phyloP scores from a whole-genome alignment of 345 rosid genomes.

The Citrus cavaleriei region DNA sequence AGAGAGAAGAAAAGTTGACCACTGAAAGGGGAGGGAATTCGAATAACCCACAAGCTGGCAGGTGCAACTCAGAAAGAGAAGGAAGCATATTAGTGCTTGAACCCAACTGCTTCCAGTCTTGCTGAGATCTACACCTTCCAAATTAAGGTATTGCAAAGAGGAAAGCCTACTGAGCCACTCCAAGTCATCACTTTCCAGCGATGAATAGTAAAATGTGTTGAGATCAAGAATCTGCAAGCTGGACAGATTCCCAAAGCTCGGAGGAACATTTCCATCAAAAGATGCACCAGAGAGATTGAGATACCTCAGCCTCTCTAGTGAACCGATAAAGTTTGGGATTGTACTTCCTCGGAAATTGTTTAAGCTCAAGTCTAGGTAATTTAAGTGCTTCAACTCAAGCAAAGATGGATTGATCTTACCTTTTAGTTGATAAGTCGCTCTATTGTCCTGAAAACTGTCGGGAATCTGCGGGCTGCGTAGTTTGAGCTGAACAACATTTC shows the following conservation, averaged over 20 bases:
- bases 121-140: slow-evolving; percentile 22
- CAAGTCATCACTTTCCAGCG: not conserved
- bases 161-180: slow-evolving; percentile 16
- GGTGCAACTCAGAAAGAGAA: slow-evolving; percentile 27
- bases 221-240: slow-evolving; percentile 16
- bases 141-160: slow-evolving; percentile 18
- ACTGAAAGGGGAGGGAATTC: slow-evolving; percentile 13
- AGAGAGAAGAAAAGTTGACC: slow-evolving; percentile 19
- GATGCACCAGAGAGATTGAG: slow-evolving; percentile 25
- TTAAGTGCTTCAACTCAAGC: slow-evolving; percentile 13
- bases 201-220: not conserved
- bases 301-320: slow-evolving; percentile 9
- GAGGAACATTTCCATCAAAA: slow-evolving; percentile 6
- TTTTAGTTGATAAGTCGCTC: not conserved
- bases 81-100: slow-evolving; percentile 26
- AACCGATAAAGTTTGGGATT: slow-evolving; percentile 18
- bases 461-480: slow-evolving; percentile 26
- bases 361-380: slow-evolving; percentile 16
- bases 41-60: slow-evolving; percentile 19
- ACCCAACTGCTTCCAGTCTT: slow-evolving; percentile 22
- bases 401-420: slow-evolving; percentile 12
- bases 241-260: slow-evolving; percentile 11
- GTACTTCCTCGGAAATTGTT: slow-evolving; percentile 13
- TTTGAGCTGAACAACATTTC: slow-evolving; percentile 31
- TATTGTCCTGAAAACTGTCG: slow-evolving; percentile 14